Evolutionary conservation across 176 grass and related monocot species (phyloP), one percentile per base, ranked within the genome.

Genomic region (Rhynchospora tenuis): DNA sequence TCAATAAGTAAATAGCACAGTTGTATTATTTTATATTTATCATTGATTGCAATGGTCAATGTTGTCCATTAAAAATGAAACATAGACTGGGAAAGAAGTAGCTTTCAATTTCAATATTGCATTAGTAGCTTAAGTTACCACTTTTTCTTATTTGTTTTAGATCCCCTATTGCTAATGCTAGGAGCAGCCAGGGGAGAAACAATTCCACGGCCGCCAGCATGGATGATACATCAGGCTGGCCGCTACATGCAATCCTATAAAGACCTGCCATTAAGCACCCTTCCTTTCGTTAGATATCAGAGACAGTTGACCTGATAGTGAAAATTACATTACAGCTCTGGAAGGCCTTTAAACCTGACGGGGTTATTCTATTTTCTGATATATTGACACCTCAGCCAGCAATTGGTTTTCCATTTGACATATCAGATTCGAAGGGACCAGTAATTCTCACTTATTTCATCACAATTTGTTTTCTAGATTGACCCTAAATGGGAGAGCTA

Each of bases 171-270:
- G 79, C 80, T 98, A 55, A 92, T n/a, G n/a, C n/a, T n/a, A n/a
- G n/a, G 89, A 66, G 92, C 92, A 22, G 92, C 95, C 56, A 91
- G 82, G 90, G 95, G 92, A 11, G 87, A 93, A 84, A 43, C 85
- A 5, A 83, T 93, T 31, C 78, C 73, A 58, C 86, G 95, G 45
- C 92, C 95, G 19, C 95, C 95, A 38, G 91, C 95, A 44, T 98
- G 95, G 95, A 98, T 98, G 95, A 95, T 98, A 92, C 88, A 92
- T 85, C 95, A 98, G 90, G 95, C 95, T 23, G 91, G 95, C 52
- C 91, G 95, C 60, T 98, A 98, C 88, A 98, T 98, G 95, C 79
- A 88, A 84, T 88, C 77, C 75, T 98, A 98, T 86, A 88, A 91
- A 89, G 90, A 94, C 46, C 89, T 98, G 93, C 95, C 59, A 86